Evolutionary conservation across 257 asterid species (phyloP), one percentile per base, ranked within the genome.

Genomic region (Jasminum sambac): DNA sequence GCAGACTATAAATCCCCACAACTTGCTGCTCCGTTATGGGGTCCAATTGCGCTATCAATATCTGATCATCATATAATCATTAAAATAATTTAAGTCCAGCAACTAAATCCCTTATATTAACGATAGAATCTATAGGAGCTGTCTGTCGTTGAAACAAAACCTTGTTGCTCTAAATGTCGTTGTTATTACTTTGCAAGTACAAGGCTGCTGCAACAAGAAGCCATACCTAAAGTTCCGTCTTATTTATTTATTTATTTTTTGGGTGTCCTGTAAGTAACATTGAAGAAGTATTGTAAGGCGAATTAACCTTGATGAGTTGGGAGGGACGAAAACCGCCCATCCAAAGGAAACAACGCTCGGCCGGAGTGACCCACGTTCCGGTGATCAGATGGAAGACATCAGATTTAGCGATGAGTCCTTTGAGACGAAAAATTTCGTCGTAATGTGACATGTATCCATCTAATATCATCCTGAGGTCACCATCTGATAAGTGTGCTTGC

Each of bases 291-390:
- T 2, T 6, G 62, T 8, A 55, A 21, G 23, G 60, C 19, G 25
- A 19, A 14, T 37, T 14, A 48, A 88, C 98, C 96, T 94, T 94
- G 84, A 89, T 91, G 6, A 94, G 80, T 23, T 91, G 96, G 1
- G 99, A 94, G 5, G 99, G 99, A 13, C 95, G 79, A 72, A 94
- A 94, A 44, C 99, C 98, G 0, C 95, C 98, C 86, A 94, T 87
- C 99, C 99, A 91, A 10, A 94, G 91, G 48, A 94, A 94, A 68
- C 99, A 91, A 1, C 97, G 90, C 61, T 94, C 99, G 2, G 89
- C 92, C 0, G 96, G 91, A 0, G 96, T 85, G 5, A 86, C 72
- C 99, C 99, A 94, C 91, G 85, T 89, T 66, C 99, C 99, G 11
- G 87, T 86, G 38, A 91, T 84, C 55, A 94, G 82, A 77, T 94